Evolutionary conservation across 2,329 filamentous ascomycete genomes (phyloP).

Genomic region (Beauveria rudraprayagi): DNA sequence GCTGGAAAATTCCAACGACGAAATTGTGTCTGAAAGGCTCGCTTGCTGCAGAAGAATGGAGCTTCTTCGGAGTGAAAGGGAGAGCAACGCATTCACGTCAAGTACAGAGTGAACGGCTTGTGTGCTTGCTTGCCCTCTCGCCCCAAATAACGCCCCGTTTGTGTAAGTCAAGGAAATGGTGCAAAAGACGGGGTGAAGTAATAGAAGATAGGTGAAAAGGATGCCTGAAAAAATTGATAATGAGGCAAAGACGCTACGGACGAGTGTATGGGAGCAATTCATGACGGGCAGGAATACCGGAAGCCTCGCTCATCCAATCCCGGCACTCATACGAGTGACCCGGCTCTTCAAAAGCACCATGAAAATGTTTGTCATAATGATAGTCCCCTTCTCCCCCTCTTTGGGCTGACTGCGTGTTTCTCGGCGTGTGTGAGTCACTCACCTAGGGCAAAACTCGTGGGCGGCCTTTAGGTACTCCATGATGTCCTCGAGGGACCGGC

Average conservation of each 20-base stretch:
- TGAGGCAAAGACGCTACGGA: not conserved
- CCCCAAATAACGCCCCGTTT: slow-evolving; percentile 3
- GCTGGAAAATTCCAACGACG: slow-evolving; percentile 71
- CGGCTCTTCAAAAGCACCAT: not conserved
- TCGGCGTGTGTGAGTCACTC: slow-evolving; percentile 33
- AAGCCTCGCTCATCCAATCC: not conserved
- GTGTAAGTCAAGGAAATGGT: slow-evolving; percentile 14
- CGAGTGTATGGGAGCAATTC: not conserved
- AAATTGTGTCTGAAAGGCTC: slow-evolving; percentile 68
- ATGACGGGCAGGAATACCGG: not conserved
- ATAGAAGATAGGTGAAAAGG: not conserved
- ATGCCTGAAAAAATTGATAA: not conserved
- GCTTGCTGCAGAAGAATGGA: slow-evolving; percentile 46
- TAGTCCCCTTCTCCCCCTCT: not conserved
- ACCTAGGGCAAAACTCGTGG: slow-evolving; percentile 65
- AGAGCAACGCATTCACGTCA: not conserved
- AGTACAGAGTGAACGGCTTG: not conserved
- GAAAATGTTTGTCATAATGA: not conserved
- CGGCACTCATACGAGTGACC: not conserved
- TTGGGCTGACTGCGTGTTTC: slow-evolving; percentile 6
- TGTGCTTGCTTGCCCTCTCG: not conserved
- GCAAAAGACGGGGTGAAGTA: too few species aligned
- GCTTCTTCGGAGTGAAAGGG: slow-evolving; percentile 4
- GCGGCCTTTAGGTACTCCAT: slow-evolving; percentile 60
- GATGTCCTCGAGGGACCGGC: slow-evolving; percentile 64